Conservation (phyloP, 371 early-diverging fungal species). For the Parasitella parasitica region DNA sequence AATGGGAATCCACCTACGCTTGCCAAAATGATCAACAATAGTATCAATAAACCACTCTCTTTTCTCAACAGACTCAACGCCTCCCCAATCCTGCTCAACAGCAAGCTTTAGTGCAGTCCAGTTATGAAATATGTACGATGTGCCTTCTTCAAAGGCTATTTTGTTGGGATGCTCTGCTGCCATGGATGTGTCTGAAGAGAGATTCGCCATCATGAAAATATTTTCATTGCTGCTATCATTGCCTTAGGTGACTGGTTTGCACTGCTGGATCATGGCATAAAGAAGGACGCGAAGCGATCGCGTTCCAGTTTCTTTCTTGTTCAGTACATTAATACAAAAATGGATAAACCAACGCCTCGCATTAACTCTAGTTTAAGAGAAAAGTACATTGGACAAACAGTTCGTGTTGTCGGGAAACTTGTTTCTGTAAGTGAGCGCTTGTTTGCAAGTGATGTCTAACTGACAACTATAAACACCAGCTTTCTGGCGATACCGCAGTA, state of each 20-base stretch:
- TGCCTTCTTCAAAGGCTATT: constrained; percentile 63
- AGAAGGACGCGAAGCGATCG: not conserved
- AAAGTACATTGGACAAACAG: constrained; percentile 52
- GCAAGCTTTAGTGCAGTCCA: constrained; percentile 83
- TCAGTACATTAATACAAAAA: constrained; percentile 11
- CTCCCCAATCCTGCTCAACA: constrained; percentile 82
- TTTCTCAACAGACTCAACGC: constrained; percentile 71
- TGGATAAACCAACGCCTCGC: constrained; percentile 68
- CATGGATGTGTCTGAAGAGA: not conserved
- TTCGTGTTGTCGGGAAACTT: constrained; percentile 58
- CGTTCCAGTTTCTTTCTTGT: not conserved
- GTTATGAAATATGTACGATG: constrained; percentile 52
- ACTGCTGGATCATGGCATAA: not conserved
- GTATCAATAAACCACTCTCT: constrained; percentile 74
- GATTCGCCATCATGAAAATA: not conserved
- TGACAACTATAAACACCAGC: constrained; percentile 24
- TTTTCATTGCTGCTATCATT: not conserved
- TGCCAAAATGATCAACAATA: constrained; percentile 68
- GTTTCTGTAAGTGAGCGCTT: constrained; percentile 48
- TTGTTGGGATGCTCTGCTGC: constrained; percentile 56
- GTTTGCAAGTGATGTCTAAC: too few relatives aligned
- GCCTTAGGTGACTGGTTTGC: not conserved
- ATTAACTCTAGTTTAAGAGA: constrained; percentile 59
- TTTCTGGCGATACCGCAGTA: constrained; percentile 54
- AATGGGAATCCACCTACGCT: constrained; percentile 40